Base-by-base conservation (phyloP, 2,329 filamentous ascomycete genomes). In the Cyanodermella asteris region DNA sequence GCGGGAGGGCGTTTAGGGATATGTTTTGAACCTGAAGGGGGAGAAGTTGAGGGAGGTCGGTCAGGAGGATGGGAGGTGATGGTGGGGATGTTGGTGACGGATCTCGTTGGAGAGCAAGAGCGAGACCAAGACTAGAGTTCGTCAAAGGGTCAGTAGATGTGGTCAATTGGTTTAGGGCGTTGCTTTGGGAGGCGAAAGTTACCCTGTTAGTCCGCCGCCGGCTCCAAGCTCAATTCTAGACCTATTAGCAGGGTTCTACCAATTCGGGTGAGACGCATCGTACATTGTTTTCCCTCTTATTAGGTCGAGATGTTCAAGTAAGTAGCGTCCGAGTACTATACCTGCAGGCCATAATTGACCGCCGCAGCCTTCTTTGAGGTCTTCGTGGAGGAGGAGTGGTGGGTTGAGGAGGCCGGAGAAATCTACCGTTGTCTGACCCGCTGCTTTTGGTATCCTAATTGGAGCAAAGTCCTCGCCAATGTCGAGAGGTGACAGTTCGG, bases 301-400 rank as follows among this genome's bases (percentile, higher is more conserved):
- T 35, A 64, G 53, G n/a, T 62, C 51, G 33, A 54, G 55, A 38
- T 77, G 74, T 26, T 72, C 64, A 30, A 94, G 58, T 61, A 94
- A 64, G 44, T 94, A 90, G 47, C 73, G 78, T 12, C 75, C 65
- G 26, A 97, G 57, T 10, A 87, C 65, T 68, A 91, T 75, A 7
- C 87, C 87, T 1, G 84, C 84, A 3, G 82, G 84, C 87, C 87
- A 94, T 7, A 90, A 61, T 49, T 90, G 77, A 3, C 87, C 87
- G 24, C 87, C 87, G 47, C 87, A 94, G 31, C 87, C 87, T 34
- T 76, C 67, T 29, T 65, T 67, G 23, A 91, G 61, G 47, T 94
- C 82, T 47, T 93, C 81, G 40, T 77, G 74, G 10, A 94, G 64
- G 31, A 64, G 59, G 32, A 94, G 59, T 22, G 75, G 70, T 23